Evolutionary conservation across 2,329 filamentous ascomycete genomes (phyloP).

Genomic region (Chaetoscypha palmicola): DNA sequence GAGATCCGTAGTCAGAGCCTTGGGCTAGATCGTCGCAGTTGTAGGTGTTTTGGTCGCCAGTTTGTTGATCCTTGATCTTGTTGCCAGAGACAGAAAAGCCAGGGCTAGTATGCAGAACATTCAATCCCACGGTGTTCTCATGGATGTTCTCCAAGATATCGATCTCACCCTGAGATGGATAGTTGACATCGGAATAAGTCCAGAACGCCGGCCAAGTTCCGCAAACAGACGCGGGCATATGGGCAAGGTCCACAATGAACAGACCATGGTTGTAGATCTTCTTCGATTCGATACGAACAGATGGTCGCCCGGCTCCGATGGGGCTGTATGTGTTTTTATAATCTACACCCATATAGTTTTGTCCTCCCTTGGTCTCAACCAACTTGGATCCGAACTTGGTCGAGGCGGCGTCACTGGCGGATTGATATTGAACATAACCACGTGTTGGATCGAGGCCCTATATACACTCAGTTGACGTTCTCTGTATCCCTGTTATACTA

Average conservation of each 20-base stretch:
- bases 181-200: slow-evolving; percentile 35
- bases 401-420: slow-evolving; percentile 41
- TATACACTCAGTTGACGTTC: not conserved
- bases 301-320: slow-evolving; percentile 39
- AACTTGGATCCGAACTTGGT: slow-evolving; percentile 7
- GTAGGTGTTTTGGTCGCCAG: slow-evolving; percentile 28
- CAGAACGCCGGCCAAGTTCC: slow-evolving; percentile 64
- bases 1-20: slow-evolving; percentile 28
- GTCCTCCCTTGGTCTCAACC: slow-evolving; percentile 26
- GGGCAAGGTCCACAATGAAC: slow-evolving; percentile 63
- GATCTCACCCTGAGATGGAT: slow-evolving; percentile 58
- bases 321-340: slow-evolving; percentile 35
- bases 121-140: slow-evolving; percentile 47
- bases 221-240: slow-evolving; percentile 64
- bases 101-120: slow-evolving; percentile 53
- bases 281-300: slow-evolving; percentile 59
- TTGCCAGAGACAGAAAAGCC: slow-evolving; percentile 36
- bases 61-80: slow-evolving; percentile 32
- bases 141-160: slow-evolving; percentile 63
- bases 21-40: slow-evolving; percentile 20
- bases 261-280: slow-evolving; percentile 57
- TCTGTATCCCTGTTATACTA: not conserved
- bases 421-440: slow-evolving; percentile 59
- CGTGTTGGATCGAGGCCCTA: slow-evolving; percentile 50
- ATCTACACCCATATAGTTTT: slow-evolving; percentile 64